Evolutionary conservation across 2,329 filamentous ascomycete genomes (phyloP), one percentile per base, ranked within the genome.

Genomic region (Aspergillus flavus): DNA sequence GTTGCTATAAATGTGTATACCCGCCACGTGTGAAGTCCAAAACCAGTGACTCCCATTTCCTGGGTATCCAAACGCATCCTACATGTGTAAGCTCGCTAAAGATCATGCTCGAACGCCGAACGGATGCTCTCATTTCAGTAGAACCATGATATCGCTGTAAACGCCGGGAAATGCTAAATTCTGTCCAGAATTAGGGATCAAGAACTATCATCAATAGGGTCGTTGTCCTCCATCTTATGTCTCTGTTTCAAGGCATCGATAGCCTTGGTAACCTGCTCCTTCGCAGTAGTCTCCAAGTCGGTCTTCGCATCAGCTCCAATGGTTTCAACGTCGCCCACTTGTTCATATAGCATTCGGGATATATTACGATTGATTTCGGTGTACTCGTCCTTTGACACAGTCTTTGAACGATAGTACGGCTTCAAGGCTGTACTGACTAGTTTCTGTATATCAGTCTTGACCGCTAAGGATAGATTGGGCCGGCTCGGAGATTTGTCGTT

Each of bases 291-390:
- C 79, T 96, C 91, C 85, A 93, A 93, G 55, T 85, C 85, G 67
- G 86, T 86, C 62, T 88, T 86, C 61, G 87, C 86, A 32, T 87
- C 86, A 26, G 90, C 85, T 71, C 91, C 86, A 34, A 95, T 83
- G 28, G 82, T 78, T 23, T 83, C 79, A 16, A 83, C 83, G 43
- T 83, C 83, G 6, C 83, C 84, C 30, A 87, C 84, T 54, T 82
- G 81, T 36, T 89, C 93, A 78, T 99, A 99, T 63, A 99, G 83
- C 80, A 90, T 91, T 62, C 93, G 90, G 48, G 93, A 97, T 39
- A 98, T 89, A 64, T 91, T 90, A 66, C 93, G 89, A 75, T 98
- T 98, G 79, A 98, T 97, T 61, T 88, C 88, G 3, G 92, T 94
- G 76, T 96, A 99, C 77, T 97, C 91, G 64, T 97, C 92, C 69